phyloP scores from a whole-genome alignment of 2,329 filamentous ascomycete species.

The Xenoacremonium recifei region DNA sequence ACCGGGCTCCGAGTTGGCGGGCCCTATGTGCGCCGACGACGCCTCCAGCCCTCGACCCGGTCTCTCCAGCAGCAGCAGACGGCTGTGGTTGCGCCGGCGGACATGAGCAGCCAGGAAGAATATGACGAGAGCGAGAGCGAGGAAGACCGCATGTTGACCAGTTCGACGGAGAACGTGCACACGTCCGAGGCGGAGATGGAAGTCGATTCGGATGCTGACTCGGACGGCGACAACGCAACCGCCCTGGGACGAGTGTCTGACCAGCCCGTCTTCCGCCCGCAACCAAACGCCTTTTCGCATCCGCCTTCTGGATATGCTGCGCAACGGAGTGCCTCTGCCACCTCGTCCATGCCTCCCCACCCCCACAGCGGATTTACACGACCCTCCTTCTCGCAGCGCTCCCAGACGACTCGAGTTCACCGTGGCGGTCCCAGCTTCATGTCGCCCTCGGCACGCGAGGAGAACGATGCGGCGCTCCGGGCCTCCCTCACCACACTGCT shows the following conservation, averaged over 20 bases:
- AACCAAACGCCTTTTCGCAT: slow-evolving; percentile 90
- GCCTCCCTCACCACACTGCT: slow-evolving; percentile 93
- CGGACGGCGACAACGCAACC: slow-evolving; percentile 74
- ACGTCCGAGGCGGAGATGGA: slow-evolving; percentile 37
- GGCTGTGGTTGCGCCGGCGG: slow-evolving; percentile 40
- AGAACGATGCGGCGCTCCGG: slow-evolving; percentile 89
- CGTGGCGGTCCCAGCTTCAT: slow-evolving; percentile 60
- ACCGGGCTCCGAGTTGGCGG: slow-evolving; percentile 78
- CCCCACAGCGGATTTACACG: slow-evolving; percentile 50
- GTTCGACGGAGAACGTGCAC: slow-evolving; percentile 54
- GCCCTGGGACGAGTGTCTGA: slow-evolving; percentile 66
- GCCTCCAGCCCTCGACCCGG: slow-evolving; percentile 33
- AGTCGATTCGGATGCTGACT: slow-evolving; percentile 47
- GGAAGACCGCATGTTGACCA: slow-evolving; percentile 66
- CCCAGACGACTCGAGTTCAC: slow-evolving; percentile 42
- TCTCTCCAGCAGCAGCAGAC: slow-evolving; percentile 39
- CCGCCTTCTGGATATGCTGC: slow-evolving; percentile 62
- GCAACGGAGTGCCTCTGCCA: slow-evolving; percentile 49
- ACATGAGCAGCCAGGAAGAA: slow-evolving; percentile 83
- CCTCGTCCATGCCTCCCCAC: slow-evolving; percentile 47
- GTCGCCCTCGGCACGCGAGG: slow-evolving; percentile 73
- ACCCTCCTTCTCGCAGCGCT: slow-evolving; percentile 47
- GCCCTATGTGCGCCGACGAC: slow-evolving; percentile 61
- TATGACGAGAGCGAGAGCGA: slow-evolving; percentile 93
- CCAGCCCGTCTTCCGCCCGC: slow-evolving; percentile 68